A percentile compares a stretch with the other conserved stretches of the same genome.
Conservation (phyloP, 2,329 filamentous ascomycete species). For the Coniosporium tulheliwenetii region DNA sequence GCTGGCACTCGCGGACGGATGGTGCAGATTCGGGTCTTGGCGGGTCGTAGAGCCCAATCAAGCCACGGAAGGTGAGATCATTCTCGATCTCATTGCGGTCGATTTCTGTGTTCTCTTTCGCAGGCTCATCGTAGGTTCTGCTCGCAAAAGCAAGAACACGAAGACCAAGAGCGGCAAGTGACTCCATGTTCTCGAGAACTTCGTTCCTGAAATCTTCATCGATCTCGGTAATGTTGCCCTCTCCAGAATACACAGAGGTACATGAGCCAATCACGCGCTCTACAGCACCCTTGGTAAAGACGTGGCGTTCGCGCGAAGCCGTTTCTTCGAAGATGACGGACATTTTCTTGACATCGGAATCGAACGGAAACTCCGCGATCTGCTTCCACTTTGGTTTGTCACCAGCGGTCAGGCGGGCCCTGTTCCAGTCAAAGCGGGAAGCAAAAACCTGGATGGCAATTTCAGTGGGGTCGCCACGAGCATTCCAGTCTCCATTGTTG, state of each 20-base stretch:
- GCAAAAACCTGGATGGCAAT: constrained; percentile 64
- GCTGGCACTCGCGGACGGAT: constrained; percentile 54
- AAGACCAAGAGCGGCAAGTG: constrained; percentile 48
- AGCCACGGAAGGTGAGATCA: constrained; percentile 58
- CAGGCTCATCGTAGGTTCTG: constrained; percentile 25
- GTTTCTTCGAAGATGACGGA: constrained; percentile 46
- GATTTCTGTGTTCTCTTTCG: constrained; percentile 29
- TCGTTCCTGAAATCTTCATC: constrained; percentile 37
- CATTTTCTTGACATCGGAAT: constrained; percentile 64
- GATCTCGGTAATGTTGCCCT: constrained; percentile 28
- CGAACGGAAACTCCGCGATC: constrained; percentile 56
- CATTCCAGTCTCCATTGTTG: constrained; percentile 44
- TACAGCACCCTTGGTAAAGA: constrained; percentile 53
- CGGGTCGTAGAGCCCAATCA: constrained; percentile 76
- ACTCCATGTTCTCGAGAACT: constrained; percentile 53
- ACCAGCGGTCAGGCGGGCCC: constrained; percentile 34
- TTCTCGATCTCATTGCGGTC: constrained; percentile 49
- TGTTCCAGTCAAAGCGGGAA: constrained; percentile 49
- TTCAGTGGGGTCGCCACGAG: constrained; percentile 53
- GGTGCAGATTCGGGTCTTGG: constrained; percentile 65
- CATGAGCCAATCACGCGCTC: constrained; percentile 53
- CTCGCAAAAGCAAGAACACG: constrained; percentile 53
- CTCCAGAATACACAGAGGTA: constrained; percentile 31
- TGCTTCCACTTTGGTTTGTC: constrained; percentile 38
- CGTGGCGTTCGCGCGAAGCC: constrained; percentile 20